Percentiles rank a stretch among this genome's conserved stretches.
Conservation (phyloP, 495 filamentous ascomycete genomes). For the Aspergillus nidulans region DNA sequence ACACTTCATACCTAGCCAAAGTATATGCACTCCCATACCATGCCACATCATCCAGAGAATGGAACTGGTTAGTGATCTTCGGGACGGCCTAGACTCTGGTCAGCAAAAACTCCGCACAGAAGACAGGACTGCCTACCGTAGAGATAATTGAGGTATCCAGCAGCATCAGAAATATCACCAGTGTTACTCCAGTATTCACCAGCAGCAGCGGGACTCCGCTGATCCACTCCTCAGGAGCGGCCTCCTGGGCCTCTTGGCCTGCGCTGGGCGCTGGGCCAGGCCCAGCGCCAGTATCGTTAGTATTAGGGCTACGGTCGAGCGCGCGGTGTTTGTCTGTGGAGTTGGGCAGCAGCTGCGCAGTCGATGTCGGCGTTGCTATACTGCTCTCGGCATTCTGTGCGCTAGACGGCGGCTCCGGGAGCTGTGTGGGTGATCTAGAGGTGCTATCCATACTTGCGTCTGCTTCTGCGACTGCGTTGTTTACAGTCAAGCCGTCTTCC, state of each 20-base stretch:
- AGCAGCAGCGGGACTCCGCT: not conserved
- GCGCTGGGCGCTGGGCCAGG: too few relatives aligned
- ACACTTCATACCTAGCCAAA: not conserved
- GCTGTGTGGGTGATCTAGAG: too few relatives aligned
- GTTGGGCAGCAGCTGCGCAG: too few relatives aligned
- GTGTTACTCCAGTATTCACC: slow-evolving; percentile 16
- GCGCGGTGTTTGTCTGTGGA: too few relatives aligned
- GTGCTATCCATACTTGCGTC: too few relatives aligned
- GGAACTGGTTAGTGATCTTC: slow-evolving; percentile 38
- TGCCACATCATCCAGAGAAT: slow-evolving; percentile 9
- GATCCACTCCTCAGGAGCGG: not conserved
- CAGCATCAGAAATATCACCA: slow-evolving; percentile 45
- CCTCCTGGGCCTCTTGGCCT: too few relatives aligned
- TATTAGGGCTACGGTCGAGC: too few relatives aligned
- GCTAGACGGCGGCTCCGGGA: too few relatives aligned
- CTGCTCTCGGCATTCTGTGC: too few relatives aligned
- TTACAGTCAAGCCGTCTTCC: too few relatives aligned
- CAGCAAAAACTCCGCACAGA: not conserved
- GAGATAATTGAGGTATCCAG: slow-evolving; percentile 22
- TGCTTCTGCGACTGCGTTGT: too few relatives aligned
- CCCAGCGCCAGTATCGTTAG: not conserved
- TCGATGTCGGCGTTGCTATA: too few relatives aligned
- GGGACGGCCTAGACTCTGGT: slow-evolving; percentile 31
- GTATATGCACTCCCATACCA: slow-evolving; percentile 5
- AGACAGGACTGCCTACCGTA: not conserved